A percentile compares a stretch with the other conserved stretches of the same genome.
phyloP scores from a whole-genome alignment of 139 green algal species.

The Ostreobium quekettii region DNA sequence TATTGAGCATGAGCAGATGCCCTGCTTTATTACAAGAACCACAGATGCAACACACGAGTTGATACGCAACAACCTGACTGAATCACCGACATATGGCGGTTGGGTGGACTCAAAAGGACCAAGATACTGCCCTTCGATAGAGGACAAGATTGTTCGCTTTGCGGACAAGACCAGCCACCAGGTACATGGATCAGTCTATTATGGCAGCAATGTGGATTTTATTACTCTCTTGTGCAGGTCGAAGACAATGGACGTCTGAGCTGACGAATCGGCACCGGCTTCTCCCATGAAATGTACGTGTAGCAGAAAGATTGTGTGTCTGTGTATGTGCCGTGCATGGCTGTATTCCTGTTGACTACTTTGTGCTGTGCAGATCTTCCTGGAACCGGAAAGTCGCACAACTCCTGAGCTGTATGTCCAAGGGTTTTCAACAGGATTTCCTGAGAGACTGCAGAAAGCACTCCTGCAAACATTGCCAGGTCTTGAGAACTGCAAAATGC shows the following conservation, averaged over 20 bases:
- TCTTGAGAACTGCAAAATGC: constrained; percentile 72
- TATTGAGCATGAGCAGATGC: constrained; percentile 63
- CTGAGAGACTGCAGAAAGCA: constrained; percentile 83
- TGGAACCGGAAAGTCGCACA: constrained; percentile 88
- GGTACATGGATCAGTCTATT: constrained; percentile 15
- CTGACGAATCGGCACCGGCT: too few species aligned
- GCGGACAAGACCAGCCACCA: constrained; percentile 85
- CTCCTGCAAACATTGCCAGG: constrained; percentile 90
- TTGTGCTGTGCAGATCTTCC: constrained; percentile 65
- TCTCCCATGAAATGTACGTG: too few species aligned
- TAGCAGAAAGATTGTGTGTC: too few species aligned
- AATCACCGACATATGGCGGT: constrained; percentile 94
- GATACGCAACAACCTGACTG: constrained; percentile 72
- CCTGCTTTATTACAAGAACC: constrained; percentile 90
- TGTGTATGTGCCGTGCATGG: too few species aligned
- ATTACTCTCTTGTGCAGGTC: too few species aligned
- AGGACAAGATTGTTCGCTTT: constrained; percentile 98
- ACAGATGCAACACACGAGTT: constrained; percentile 78
- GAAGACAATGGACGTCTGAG: too few species aligned
- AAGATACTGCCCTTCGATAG: constrained; percentile 95
- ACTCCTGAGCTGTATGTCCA: constrained; percentile 94
- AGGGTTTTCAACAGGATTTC: constrained; percentile 88
- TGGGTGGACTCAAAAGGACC: constrained; percentile 81
- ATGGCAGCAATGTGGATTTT: background rate
- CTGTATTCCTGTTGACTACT: background rate